Conservation (phyloP, 202 grass and related monocot genomes). For the Hordeum pubiflorum region DNA sequence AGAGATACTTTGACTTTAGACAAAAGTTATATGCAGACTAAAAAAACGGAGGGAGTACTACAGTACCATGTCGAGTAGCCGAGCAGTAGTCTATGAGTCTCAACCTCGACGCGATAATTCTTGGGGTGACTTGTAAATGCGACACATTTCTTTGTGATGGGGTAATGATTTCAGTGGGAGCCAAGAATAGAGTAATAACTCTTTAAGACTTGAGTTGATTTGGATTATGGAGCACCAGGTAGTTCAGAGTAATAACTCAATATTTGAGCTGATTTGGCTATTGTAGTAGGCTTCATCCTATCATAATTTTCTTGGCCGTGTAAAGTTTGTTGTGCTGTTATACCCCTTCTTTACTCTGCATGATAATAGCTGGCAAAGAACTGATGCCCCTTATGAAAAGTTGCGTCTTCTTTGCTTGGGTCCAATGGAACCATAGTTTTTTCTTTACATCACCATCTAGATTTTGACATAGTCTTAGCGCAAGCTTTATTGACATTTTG, state of each 20-base stretch:
- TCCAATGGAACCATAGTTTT: not conserved
- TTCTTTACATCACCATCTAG: not conserved
- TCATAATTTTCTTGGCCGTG: not conserved
- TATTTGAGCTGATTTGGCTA: not conserved
- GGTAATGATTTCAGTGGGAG: not conserved
- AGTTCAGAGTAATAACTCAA: not conserved
- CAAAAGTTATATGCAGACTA: too few species aligned
- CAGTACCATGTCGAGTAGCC: too few species aligned
- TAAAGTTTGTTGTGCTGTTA: not conserved
- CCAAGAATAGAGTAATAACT: not conserved
- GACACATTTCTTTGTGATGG: not conserved
- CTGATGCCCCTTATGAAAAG: not conserved
- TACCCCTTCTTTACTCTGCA: not conserved
- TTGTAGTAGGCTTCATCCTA: not conserved
- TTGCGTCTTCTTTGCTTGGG: not conserved
- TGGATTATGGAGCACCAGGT: not conserved
- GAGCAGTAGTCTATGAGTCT: too few species aligned
- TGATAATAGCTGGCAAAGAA: not conserved
- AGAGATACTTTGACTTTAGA: too few species aligned
- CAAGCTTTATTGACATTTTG: not conserved
- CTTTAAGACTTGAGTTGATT: not conserved
- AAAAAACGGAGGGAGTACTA: too few species aligned
- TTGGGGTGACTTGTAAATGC: not conserved
- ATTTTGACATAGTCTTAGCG: not conserved
- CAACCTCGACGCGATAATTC: too few species aligned